These are phyloP conservation scores for Diphasiastrum complanatum DNA, from an alignment of 83 land plant species.

Conservation along the genomic window DNA sequence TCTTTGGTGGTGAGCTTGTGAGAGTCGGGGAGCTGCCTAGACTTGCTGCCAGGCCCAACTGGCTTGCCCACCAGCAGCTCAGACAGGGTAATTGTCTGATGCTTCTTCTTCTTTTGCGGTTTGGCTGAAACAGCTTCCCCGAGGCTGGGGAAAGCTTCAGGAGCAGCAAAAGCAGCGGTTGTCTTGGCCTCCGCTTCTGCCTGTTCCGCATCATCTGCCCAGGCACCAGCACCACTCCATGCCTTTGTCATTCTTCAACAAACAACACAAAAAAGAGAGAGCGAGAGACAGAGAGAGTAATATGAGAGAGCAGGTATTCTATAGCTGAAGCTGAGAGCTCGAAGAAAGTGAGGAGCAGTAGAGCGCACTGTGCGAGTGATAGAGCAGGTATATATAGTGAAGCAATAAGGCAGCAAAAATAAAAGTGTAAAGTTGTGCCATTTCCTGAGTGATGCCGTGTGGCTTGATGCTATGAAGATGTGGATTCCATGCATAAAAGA, in stretches of 20 bases:
- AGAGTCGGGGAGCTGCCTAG: slow-evolving; percentile 12
- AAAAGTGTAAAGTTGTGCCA: too few species aligned
- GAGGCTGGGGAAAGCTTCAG: slow-evolving; percentile 26
- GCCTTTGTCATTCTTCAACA: slow-evolving; percentile 30
- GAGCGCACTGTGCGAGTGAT: too few species aligned
- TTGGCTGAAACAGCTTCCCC: slow-evolving; percentile 20
- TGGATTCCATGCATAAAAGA: too few species aligned
- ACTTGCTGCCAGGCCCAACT: slow-evolving; percentile 25
- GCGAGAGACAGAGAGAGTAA: too few species aligned
- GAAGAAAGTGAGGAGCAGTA: too few species aligned
- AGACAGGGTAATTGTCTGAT: slow-evolving; percentile 10
- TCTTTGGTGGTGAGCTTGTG: slow-evolving; percentile 14
- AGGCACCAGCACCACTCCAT: slow-evolving; percentile 35
- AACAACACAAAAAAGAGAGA: too few species aligned
- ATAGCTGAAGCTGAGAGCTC: too few species aligned
- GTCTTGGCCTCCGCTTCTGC: slow-evolving; percentile 26
- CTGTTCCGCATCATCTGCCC: slow-evolving; percentile 36
- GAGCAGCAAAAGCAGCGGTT: neutral
- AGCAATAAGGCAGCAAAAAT: too few species aligned
- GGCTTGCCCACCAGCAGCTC: slow-evolving; percentile 22
- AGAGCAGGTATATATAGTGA: too few species aligned
- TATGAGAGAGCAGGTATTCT: too few species aligned
- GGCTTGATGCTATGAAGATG: too few species aligned
- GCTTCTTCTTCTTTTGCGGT: slow-evolving; percentile 33
- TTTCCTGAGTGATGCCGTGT: too few species aligned